Evolutionary conservation across 148 eudicot genomes (phyloP).

Genomic region (Cornus kousa): DNA sequence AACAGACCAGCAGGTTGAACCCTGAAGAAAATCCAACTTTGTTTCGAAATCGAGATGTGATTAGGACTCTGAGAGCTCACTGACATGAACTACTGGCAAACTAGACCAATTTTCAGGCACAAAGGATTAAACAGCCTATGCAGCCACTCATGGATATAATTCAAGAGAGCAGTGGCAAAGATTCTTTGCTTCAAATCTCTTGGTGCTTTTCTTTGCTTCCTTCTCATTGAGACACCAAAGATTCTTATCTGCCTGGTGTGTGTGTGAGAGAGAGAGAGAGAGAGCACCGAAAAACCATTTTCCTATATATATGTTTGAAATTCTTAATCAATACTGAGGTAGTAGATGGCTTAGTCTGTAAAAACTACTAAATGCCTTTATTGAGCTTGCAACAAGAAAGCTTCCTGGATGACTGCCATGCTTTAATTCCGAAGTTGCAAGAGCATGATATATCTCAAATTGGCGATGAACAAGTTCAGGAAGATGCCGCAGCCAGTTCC

Average conservation of each 20-base stretch:
- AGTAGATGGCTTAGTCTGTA: background rate
- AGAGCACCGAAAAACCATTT: background rate
- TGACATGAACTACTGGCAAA: no score
- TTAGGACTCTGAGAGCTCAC: no score
- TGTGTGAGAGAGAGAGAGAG: background rate
- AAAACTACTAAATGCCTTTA: background rate
- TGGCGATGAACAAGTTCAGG: constrained; percentile 1
- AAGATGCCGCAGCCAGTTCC: constrained; percentile 51
- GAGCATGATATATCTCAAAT: background rate
- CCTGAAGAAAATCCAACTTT: no score
- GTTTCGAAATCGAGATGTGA: no score
- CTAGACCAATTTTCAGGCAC: no score
- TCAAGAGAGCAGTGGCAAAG: no score
- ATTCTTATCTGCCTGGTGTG: background rate
- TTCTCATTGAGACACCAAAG: background rate
- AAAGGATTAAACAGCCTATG: no score
- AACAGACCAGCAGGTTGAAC: no score
- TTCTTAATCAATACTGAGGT: constrained; percentile 1
- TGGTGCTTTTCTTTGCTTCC: no score
- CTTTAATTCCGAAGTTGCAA: background rate
- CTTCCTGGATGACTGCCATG: background rate
- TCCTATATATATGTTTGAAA: background rate
- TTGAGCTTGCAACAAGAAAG: background rate
- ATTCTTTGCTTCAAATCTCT: no score
- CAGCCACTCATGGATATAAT: no score